Percentiles rank a stretch among this genome's conserved stretches.
Conservation (phyloP, 2,329 filamentous ascomycete species). For the Bertia moriformis region DNA sequence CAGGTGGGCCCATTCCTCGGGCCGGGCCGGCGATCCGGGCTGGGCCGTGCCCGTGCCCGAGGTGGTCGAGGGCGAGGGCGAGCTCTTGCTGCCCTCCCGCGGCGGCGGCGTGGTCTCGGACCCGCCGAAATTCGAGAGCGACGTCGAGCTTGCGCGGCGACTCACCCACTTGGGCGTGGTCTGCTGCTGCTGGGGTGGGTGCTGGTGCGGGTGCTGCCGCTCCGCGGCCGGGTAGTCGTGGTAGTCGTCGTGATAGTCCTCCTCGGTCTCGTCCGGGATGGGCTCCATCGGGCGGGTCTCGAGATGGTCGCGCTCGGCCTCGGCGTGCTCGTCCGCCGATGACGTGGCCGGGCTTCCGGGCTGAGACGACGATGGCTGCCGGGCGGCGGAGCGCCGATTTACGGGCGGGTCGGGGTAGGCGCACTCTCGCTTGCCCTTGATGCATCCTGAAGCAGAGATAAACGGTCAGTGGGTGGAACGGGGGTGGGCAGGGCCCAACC, state of each 20-base stretch:
- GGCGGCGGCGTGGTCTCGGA: constrained; percentile 39
- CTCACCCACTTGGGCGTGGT: constrained; percentile 10
- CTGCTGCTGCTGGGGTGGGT: constrained; percentile 8
- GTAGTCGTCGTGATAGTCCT: too few species aligned
- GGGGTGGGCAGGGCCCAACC: constrained; percentile 2
- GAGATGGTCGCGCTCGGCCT: constrained; percentile 28
- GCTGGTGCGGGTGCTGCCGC: constrained; percentile 8
- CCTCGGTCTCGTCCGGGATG: constrained; percentile 39
- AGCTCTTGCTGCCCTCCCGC: constrained; percentile 27
- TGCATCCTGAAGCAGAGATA: constrained; percentile 52
- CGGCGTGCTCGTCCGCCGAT: constrained; percentile 32
- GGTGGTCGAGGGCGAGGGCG: constrained; percentile 33
- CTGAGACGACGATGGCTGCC: constrained; percentile 12
- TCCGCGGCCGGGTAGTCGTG: constrained; percentile 11
- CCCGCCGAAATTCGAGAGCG: constrained; percentile 24
- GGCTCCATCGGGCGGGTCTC: constrained; percentile 31
- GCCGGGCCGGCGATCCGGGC: constrained; percentile 12
- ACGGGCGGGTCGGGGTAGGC: constrained; percentile 73
- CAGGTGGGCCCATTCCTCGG: constrained; percentile 42
- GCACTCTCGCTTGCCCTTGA: constrained; percentile 82
- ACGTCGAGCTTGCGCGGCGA: constrained; percentile 21
- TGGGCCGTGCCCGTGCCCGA: constrained; percentile 13
- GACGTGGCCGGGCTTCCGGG: constrained; percentile 34
- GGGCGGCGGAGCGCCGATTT: constrained; percentile 21
- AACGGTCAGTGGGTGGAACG: not conserved